Evolutionary conservation across 441 rosid genomes (phyloP).

Genomic region (Bruguiera hainesii): DNA sequence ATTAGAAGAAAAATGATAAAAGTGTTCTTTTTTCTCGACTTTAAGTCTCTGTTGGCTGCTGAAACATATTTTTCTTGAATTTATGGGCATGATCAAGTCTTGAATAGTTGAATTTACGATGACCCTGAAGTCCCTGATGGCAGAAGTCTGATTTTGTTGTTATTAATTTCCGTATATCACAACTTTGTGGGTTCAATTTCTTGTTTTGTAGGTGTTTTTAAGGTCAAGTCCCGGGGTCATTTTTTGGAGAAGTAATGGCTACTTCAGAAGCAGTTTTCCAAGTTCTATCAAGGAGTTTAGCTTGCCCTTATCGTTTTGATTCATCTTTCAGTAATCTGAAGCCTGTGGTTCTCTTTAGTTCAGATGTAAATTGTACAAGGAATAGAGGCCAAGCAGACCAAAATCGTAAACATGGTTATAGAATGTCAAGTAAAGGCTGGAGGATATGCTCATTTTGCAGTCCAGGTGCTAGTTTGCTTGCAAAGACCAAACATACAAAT

Average conservation of each 20-base stretch:
- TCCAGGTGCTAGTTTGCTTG: conserved; percentile 9
- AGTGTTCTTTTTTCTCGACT: no score
- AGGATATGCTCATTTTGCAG: conserved; percentile 12
- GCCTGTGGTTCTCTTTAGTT: conserved; percentile 28
- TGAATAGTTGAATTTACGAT: background rate
- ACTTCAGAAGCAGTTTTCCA: conserved; percentile 38
- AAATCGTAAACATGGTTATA: conserved; percentile 14
- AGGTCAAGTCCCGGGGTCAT: background rate
- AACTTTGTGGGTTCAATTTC: background rate
- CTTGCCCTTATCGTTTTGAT: conserved; percentile 21
- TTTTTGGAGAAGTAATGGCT: conserved; percentile 31
- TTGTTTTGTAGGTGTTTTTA: background rate
- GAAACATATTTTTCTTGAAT: background rate
- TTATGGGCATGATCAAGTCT: background rate
- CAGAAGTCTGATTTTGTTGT: background rate
- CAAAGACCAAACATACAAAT: conserved; percentile 9
- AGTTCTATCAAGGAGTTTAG: conserved; percentile 30
- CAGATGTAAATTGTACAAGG: conserved; percentile 15
- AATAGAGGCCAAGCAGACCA: conserved; percentile 19
- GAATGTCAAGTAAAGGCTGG: conserved; percentile 11
- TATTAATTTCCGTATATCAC: background rate
- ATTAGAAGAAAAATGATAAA: no score
- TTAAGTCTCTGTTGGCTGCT: no score
- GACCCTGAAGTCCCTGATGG: no score
- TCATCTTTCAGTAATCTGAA: conserved; percentile 24